These are phyloP conservation scores for Boletus subparvulus DNA, from an alignment of 768 basidiomycete genomes.

Conservation along the genomic window DNA sequence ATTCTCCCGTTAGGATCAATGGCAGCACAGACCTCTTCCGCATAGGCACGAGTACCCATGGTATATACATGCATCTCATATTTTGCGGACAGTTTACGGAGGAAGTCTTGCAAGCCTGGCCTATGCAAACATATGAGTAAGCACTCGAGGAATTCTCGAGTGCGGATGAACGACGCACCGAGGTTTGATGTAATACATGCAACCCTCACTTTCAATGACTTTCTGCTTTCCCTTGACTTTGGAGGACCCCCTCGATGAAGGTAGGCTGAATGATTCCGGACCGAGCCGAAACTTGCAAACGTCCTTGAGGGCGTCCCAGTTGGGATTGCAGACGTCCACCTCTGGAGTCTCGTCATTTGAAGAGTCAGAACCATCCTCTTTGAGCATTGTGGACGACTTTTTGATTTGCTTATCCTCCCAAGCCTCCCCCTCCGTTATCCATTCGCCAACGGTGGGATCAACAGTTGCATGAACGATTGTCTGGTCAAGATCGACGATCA, in stretches of 20 bases:
- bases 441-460: constrained; percentile 97
- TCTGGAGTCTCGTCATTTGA: constrained; percentile 42
- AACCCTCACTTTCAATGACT: constrained; percentile 71
- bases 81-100: constrained; percentile 64
- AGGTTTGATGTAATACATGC: constrained; percentile 98
- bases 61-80: constrained; percentile 99
- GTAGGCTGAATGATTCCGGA: constrained; percentile 65
- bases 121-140: constrained; percentile 34
- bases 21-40: constrained; percentile 89
- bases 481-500: constrained; percentile 98
- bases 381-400: constrained; percentile 37
- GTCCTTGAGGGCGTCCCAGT: constrained; percentile 88
- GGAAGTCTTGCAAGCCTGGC: constrained; percentile 82
- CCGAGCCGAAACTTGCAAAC: constrained; percentile 86
- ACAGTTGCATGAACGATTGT: constrained; percentile 99
- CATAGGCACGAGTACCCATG: constrained; percentile 98
- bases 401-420: constrained; percentile 67
- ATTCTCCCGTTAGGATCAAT: constrained; percentile 86
- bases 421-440: constrained; percentile 83
- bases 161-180: constrained; percentile 52
- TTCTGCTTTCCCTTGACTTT: constrained; percentile 60
- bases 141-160: neutral
- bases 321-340: constrained; percentile 79
- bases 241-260: constrained; percentile 38
- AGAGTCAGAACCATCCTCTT: constrained; percentile 30